Conservation (phyloP, 768 basidiomycete genomes). For the Termitomyces titanicus region DNA sequence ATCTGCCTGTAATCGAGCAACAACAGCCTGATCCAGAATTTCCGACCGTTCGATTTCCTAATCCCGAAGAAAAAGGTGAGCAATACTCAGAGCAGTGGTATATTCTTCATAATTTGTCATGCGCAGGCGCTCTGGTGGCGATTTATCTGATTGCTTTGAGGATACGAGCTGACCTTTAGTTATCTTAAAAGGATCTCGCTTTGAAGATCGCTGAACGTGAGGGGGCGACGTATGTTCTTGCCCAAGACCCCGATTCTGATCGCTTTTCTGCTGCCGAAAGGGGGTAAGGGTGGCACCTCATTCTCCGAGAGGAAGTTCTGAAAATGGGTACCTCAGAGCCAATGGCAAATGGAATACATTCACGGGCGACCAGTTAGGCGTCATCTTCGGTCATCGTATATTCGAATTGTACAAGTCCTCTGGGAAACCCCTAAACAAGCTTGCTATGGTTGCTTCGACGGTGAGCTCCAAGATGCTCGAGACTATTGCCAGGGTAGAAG, state of each 20-base stretch:
- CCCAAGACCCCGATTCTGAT: constrained; percentile 90
- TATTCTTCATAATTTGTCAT: not conserved
- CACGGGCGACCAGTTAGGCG: constrained; percentile 83
- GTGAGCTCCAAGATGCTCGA: constrained; percentile 91
- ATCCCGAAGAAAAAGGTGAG: constrained; percentile 85
- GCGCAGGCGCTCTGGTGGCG: constrained; percentile 45
- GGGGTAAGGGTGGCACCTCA: constrained; percentile 34
- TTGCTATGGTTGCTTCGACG: constrained; percentile 86
- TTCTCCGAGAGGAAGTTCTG: not conserved
- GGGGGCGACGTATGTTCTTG: constrained; percentile 64
- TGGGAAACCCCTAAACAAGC: constrained; percentile 46
- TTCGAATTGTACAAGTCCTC: constrained; percentile 39
- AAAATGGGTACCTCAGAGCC: constrained; percentile 23
- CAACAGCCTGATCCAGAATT: constrained; percentile 79
- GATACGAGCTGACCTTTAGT: not conserved
- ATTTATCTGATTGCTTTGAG: not conserved
- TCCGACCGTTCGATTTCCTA: constrained; percentile 81
- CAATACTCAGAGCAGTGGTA: not conserved
- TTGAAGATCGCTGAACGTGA: constrained; percentile 53
- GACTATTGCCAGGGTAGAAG: constrained; percentile 68
- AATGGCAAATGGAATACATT: constrained; percentile 65
- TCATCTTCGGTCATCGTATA: constrained; percentile 38
- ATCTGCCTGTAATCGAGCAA: constrained; percentile 63
- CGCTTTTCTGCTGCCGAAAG: constrained; percentile 77
- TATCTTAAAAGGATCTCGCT: constrained; percentile 57